phyloP scores from a whole-genome alignment of 2,329 filamentous ascomycete species.

The Alternaria sp. region DNA sequence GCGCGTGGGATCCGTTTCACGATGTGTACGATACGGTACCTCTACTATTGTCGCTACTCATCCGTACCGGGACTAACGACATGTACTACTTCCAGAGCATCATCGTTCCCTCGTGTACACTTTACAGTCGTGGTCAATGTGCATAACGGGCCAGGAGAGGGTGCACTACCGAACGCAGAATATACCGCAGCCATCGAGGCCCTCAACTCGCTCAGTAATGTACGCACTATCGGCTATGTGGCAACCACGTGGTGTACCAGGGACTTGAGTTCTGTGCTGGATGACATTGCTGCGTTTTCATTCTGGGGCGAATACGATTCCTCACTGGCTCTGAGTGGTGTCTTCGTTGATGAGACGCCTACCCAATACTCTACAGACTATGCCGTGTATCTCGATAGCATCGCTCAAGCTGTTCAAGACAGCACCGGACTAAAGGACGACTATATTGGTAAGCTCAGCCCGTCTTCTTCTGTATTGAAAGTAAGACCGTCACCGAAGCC shows the following conservation, averaged over 20 bases:
- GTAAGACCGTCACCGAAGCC: not conserved
- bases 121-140: conserved; percentile 61
- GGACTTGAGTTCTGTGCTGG: conserved; percentile 24
- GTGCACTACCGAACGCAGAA: conserved; percentile 51
- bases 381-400: conserved; percentile 27
- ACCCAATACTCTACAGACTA: conserved; percentile 22
- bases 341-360: conserved; percentile 59
- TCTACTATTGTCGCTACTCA: not conserved
- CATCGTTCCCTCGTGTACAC: conserved; percentile 48
- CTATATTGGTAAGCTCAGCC: conserved; percentile 30
- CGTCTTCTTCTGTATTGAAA: conserved; percentile 16
- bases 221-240: conserved; percentile 59
- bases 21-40: conserved; percentile 44
- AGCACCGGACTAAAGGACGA: conserved; percentile 32
- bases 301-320: conserved; percentile 51
- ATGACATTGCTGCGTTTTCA: conserved; percentile 55
- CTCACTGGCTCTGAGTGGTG: conserved; percentile 53
- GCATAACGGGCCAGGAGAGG: conserved; percentile 55
- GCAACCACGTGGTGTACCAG: conserved; percentile 55
- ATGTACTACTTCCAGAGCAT: conserved; percentile 29
- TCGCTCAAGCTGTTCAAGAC: conserved; percentile 21
- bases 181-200: conserved; percentile 52
- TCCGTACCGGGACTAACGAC: not conserved
- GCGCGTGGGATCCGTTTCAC: conserved; percentile 55
- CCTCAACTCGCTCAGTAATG: conserved; percentile 54